Evolutionary conservation across 2,329 filamentous ascomycete genomes (phyloP).

Genomic region (Xylaria polymorpha): DNA sequence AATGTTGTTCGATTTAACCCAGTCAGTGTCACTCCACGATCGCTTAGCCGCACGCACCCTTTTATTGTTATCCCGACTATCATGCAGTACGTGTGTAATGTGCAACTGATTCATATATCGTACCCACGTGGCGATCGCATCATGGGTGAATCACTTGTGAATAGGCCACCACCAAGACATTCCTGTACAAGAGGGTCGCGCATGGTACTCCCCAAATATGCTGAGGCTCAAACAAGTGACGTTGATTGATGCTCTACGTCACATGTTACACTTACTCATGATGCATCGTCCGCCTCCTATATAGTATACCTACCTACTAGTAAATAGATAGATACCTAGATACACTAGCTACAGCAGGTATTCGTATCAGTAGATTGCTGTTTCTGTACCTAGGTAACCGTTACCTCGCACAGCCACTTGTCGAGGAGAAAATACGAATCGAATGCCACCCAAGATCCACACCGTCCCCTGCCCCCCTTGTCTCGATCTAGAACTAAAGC

Average conservation of each 20-base stretch:
- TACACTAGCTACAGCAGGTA: not conserved
- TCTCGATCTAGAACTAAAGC: constrained; percentile 25
- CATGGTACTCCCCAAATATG: not conserved
- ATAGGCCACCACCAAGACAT: not conserved
- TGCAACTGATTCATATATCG: constrained; percentile 9
- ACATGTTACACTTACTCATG: not conserved
- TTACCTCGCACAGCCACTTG: constrained; percentile 19
- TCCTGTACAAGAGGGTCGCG: not conserved
- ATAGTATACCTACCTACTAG: too few species aligned
- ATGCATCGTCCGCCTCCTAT: too few species aligned
- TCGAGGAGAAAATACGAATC: constrained; percentile 31
- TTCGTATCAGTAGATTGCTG: constrained; percentile 21
- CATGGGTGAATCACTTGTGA: not conserved
- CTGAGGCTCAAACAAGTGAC: not conserved
- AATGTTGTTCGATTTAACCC: not conserved
- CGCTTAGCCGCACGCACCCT: not conserved
- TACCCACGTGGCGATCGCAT: constrained; percentile 24
- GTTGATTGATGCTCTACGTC: not conserved
- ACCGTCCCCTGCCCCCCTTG: constrained; percentile 6
- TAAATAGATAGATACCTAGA: too few species aligned
- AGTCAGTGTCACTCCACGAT: not conserved
- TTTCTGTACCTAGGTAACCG: not conserved
- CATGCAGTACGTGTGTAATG: not conserved
- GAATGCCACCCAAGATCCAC: not conserved
- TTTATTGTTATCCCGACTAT: not conserved